Evolutionary conservation across 2,329 filamentous ascomycete species (phyloP).

Genomic region (Sporothrix pseudoabietina): DNA sequence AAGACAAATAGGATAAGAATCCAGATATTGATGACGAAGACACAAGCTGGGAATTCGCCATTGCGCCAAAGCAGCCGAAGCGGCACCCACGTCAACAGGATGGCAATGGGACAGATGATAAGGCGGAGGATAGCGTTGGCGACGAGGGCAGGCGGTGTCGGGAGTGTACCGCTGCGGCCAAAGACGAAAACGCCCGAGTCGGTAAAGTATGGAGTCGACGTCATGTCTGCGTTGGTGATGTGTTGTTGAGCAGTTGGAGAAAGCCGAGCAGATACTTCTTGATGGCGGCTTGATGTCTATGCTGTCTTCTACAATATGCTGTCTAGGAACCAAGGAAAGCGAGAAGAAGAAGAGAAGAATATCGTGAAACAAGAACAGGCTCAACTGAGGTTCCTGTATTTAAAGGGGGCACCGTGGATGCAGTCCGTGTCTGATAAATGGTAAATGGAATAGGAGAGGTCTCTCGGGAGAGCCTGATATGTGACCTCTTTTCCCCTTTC

Average conservation of each 20-base stretch:
- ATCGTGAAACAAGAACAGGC: neutral
- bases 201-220: neutral
- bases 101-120: constrained; percentile 49
- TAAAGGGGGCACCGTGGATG: neutral
- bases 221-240: neutral
- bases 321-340: neutral
- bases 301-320: neutral
- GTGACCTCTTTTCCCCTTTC: constrained; percentile 8
- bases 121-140: constrained; percentile 56
- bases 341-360: constrained; percentile 1
- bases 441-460: neutral
- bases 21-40: constrained; percentile 52
- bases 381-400: neutral
- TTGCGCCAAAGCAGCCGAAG: constrained; percentile 54
- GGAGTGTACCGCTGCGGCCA: constrained; percentile 27
- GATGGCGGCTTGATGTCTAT: neutral
- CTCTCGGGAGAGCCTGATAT: constrained; percentile 14
- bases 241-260: too few relatives aligned
- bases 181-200: constrained; percentile 27
- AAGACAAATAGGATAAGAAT: constrained; percentile 53
- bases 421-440: neutral
- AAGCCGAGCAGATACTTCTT: neutral
- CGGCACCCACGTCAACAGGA: constrained; percentile 54
- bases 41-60: constrained; percentile 56
- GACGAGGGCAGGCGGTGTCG: constrained; percentile 35